Conservation (phyloP, 2,329 filamentous ascomycete genomes). For the Penicillium sp. region DNA sequence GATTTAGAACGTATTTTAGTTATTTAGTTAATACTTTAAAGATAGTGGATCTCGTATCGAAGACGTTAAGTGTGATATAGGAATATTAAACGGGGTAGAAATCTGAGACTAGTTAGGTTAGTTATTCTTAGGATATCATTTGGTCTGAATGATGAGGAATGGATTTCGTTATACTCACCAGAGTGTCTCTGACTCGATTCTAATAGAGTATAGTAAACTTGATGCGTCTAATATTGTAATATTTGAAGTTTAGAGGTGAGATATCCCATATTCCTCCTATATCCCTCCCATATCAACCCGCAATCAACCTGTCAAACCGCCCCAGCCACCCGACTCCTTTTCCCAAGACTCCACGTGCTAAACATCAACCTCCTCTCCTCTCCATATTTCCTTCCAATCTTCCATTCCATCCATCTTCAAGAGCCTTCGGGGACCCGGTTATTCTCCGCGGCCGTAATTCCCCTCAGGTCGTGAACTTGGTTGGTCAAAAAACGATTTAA, state of each 20-base stretch:
- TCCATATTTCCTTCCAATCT: constrained; percentile 1
- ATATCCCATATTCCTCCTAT: too few relatives aligned
- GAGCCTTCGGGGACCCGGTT: constrained; percentile 3
- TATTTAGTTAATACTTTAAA: not conserved
- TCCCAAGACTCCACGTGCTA: constrained; percentile 8
- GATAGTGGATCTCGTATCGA: constrained; percentile 3
- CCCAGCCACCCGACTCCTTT: constrained; percentile 11
- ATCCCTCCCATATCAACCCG: not conserved
- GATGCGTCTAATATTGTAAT: not conserved
- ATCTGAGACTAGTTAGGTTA: not conserved
- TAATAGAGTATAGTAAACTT: not conserved
- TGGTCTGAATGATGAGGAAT: not conserved
- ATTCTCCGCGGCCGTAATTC: constrained; percentile 4
- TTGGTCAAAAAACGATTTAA: not conserved
- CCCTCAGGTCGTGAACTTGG: not conserved
- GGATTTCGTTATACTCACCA: too few relatives aligned
- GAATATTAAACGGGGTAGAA: not conserved
- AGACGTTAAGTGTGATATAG: not conserved
- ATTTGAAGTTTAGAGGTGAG: too few relatives aligned
- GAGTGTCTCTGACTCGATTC: not conserved
- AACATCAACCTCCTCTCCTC: constrained; percentile 5
- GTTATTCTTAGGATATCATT: not conserved
- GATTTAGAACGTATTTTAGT: not conserved
- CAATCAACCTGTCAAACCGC: constrained; percentile 1
- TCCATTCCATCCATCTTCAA: constrained; percentile 1